Conservation (phyloP, 2,329 filamentous ascomycete species). For the Madurella mycetomatis region DNA sequence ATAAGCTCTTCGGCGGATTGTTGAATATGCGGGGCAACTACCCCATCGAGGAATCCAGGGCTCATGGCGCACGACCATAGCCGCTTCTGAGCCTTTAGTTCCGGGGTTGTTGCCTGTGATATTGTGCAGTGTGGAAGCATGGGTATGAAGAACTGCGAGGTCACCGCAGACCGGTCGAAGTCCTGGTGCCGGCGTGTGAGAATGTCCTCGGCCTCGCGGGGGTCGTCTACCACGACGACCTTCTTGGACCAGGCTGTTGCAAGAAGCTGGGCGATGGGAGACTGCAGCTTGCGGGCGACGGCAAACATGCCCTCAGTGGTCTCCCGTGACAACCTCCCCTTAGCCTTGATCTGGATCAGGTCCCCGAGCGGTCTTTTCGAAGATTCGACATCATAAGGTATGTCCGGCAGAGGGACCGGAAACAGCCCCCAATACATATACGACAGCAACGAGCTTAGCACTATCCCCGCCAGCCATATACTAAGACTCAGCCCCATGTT, state of each 20-base stretch:
- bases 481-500: too few relatives aligned
- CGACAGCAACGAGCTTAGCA: too few relatives aligned
- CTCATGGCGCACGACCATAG: constrained; percentile 31
- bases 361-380: too few relatives aligned
- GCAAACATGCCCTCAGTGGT: too few relatives aligned
- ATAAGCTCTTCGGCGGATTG: constrained; percentile 24
- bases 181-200: constrained; percentile 26
- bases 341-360: too few relatives aligned
- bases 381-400: too few relatives aligned
- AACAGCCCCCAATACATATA: too few relatives aligned
- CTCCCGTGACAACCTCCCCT: too few relatives aligned
- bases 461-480: too few relatives aligned
- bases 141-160: constrained; percentile 23
- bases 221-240: constrained; percentile 27
- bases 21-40: constrained; percentile 29
- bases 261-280: constrained; percentile 28
- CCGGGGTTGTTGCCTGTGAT: constrained; percentile 27
- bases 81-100: constrained; percentile 27
- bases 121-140: constrained; percentile 28
- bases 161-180: constrained; percentile 30
- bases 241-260: constrained; percentile 19
- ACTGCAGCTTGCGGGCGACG: constrained; percentile 1
- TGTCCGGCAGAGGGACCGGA: too few relatives aligned
- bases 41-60: constrained; percentile 28
- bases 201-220: constrained; percentile 29